Evolutionary conservation across 2,329 filamentous ascomycete genomes (phyloP).

Genomic region (Uncinocarpus reesii): DNA sequence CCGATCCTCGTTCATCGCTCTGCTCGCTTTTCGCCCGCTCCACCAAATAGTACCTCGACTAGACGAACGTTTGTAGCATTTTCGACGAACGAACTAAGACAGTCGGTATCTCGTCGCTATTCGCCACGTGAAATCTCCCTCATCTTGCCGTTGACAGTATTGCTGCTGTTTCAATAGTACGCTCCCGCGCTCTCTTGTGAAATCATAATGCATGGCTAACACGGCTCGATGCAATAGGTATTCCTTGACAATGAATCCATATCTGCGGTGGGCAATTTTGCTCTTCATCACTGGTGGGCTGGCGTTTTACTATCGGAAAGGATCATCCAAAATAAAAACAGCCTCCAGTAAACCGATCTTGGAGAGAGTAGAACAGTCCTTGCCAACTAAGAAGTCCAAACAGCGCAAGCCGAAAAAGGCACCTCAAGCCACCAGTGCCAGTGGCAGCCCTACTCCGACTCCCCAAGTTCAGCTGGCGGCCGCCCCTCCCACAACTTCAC

Average conservation of each 20-base stretch:
- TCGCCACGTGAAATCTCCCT: not conserved
- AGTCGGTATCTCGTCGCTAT: not conserved
- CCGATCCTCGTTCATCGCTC: no score
- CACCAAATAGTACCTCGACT: no score
- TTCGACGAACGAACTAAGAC: no score
- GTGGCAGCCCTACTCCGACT: constrained; percentile 20
- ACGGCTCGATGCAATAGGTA: not conserved
- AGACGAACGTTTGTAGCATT: no score
- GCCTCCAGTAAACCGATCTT: constrained; percentile 21
- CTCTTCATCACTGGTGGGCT: constrained; percentile 34
- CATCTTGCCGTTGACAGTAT: no score
- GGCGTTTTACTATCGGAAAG: constrained; percentile 36
- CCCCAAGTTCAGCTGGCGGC: constrained; percentile 22
- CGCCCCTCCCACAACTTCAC: constrained; percentile 17
- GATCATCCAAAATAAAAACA: constrained; percentile 24
- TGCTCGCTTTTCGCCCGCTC: no score
- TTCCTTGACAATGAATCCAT: constrained; percentile 35
- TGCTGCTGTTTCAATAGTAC: no score
- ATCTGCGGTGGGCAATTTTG: constrained; percentile 37
- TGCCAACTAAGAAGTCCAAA: constrained; percentile 34
- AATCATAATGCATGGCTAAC: not conserved
- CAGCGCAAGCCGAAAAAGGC: constrained; percentile 29
- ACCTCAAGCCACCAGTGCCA: constrained; percentile 20
- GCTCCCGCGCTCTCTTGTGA: not conserved
- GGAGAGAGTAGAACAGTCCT: constrained; percentile 28